Evolutionary conservation across 345 rosid species (phyloP).

Genomic region (Moricandia arvensis): DNA sequence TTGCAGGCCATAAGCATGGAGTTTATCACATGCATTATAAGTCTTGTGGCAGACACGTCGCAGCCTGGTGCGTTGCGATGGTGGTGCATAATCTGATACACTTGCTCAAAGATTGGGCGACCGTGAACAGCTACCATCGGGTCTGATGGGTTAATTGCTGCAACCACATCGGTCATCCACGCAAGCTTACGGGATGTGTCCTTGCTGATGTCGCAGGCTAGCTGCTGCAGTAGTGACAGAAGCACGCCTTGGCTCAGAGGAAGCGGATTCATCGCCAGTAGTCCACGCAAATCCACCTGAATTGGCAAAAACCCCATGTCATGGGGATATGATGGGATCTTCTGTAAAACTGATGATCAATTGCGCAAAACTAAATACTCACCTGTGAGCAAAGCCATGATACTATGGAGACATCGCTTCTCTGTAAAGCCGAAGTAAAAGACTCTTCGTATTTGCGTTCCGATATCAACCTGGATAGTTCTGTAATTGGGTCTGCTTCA

Average conservation of each 20-base stretch:
- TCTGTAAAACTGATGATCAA: not conserved
- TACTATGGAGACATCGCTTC: conserved; percentile 76
- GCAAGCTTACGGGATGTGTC: conserved; percentile 59
- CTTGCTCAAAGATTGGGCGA: conserved; percentile 75
- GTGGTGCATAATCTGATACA: conserved; percentile 58
- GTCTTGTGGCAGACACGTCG: conserved; percentile 52
- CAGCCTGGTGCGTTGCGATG: conserved; percentile 51
- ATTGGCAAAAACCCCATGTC: conserved; percentile 1
- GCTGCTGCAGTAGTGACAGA: conserved; percentile 78
- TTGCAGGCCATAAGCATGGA: conserved; percentile 58
- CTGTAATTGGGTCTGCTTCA: conserved; percentile 74
- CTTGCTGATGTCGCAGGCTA: conserved; percentile 69
- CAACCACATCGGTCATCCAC: conserved; percentile 85
- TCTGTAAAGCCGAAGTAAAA: conserved; percentile 67
- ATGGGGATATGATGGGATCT: not conserved
- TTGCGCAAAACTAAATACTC: not conserved
- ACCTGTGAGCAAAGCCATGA: conserved; percentile 96
- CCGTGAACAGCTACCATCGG: conserved; percentile 59
- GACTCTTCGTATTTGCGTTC: conserved; percentile 82
- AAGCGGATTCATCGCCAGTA: conserved; percentile 52
- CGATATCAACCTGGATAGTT: conserved; percentile 59
- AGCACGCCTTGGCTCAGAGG: conserved; percentile 91
- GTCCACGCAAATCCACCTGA: conserved; percentile 68
- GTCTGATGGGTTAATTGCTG: conserved; percentile 72
- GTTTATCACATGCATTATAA: conserved; percentile 73